Base-by-base conservation (phyloP, 176 grass and related monocot genomes). In the Luzula sylvatica region DNA sequence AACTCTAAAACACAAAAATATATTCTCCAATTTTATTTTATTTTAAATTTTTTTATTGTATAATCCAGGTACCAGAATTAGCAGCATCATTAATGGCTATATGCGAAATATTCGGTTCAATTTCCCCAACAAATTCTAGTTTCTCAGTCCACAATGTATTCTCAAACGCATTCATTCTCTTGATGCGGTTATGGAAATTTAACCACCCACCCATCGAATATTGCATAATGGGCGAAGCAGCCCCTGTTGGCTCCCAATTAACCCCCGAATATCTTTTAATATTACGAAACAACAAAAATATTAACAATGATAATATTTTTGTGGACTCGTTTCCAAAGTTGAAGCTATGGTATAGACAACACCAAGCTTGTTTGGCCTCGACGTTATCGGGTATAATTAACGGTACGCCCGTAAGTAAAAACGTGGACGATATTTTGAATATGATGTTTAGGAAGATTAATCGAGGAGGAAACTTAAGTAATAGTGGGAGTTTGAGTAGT, bases 281-380 rank as follows among this genome's bases (percentile, higher is more conserved):
- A 17, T 72, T 98, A 44, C 64, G 85, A 40, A 98, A 98, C 64
- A 75, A 76, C 28, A 82, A 72, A 62, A 72, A 49, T 56, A 74
- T 47, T 52, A 70, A 65, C 4, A 68, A 18, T 59, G 56, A 78
- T 67, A 81, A 80, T 58, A 74, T 98, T 62, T 96, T 90, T 74
- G 74, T 98, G 38, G 85, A 98, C 74, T 90, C 74, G 1, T 98
- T 98, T 74, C 92, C 81, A 17, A 98, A 98, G 74, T 77, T 98
- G 61, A 90, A 90, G 50, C 53, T 78, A 39, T 98, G 92, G 92
- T 86, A 98, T 26, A 65, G 68, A 55, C 92, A 90, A 41, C 85
- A 98, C 63, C 92, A 98, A 75, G 92, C 92, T 77, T 98, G 92
- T 72, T 65, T 98, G 58, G 92, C 92, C 21, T 98, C 92, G 55